phyloP scores from a whole-genome alignment of 306 rosid species.

The Acacia crassicarpa region DNA sequence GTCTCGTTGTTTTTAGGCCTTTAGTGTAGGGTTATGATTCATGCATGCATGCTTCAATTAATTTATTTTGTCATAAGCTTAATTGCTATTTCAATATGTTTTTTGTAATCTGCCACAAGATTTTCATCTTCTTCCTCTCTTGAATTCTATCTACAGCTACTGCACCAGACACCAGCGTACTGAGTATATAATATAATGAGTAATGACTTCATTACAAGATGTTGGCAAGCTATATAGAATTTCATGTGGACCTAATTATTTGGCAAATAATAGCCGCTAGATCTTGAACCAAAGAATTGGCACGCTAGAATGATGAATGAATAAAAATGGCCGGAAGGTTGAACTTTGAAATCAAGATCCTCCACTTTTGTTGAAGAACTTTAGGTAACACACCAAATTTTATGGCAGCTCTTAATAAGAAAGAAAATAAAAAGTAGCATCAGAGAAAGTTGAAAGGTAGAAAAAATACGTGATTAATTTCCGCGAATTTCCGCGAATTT shows the following conservation, averaged over 20 bases:
- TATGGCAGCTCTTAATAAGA: not conserved
- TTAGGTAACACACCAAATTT: not conserved
- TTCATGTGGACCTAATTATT: not conserved
- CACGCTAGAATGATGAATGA: not conserved
- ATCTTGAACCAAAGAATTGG: not conserved
- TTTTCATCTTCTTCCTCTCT: not conserved
- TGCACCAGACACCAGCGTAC: not conserved
- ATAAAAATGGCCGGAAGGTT: not conserved
- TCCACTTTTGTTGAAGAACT: not conserved
- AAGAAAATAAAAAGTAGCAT: not conserved
- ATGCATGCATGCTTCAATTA: constrained; percentile 24
- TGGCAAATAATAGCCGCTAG: not conserved
- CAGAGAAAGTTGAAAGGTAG: not conserved
- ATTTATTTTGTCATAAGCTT: not conserved
- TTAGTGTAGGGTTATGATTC: not conserved
- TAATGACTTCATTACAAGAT: not conserved
- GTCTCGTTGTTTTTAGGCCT: not conserved
- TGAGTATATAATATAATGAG: no score
- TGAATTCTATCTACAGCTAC: not conserved
- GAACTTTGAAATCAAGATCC: not conserved
- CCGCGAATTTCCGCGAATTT: not conserved
- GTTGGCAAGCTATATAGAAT: not conserved
- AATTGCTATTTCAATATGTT: not conserved
- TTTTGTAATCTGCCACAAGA: not conserved
- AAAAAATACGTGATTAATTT: no score